A percentile compares a stretch with the other conserved stretches of the same genome.
These are phyloP conservation scores for Gigaspora rosea DNA, from an alignment of 192 early-diverging fungal genomes.

Conservation along the genomic window DNA sequence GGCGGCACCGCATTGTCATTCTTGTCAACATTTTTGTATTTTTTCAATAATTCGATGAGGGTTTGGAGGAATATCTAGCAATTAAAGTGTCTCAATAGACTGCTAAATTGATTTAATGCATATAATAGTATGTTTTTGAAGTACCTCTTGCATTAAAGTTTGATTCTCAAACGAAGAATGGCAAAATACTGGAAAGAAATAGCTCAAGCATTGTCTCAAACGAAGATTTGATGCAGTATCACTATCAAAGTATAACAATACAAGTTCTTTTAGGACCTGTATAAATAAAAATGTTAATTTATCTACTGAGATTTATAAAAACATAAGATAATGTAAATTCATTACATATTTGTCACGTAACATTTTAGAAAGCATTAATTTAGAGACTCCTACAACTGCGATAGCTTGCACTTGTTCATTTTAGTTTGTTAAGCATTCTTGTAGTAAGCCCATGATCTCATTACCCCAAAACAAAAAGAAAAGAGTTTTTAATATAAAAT, in stretches of 20 bases:
- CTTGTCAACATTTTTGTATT: constrained; percentile 37
- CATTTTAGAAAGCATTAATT: no score
- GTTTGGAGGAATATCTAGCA: constrained; percentile 41
- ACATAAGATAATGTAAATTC: background rate
- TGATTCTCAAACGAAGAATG: no score
- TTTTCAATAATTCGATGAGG: constrained; percentile 39
- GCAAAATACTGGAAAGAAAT: no score
- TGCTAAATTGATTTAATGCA: constrained; percentile 56
- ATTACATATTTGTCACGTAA: no score
- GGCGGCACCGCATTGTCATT: constrained; percentile 56
- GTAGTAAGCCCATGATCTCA: no score
- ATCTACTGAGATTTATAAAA: background rate
- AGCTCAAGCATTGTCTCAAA: constrained; percentile 71
- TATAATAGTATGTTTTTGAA: no score
- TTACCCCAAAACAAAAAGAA: no score
- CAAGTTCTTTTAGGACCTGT: constrained; percentile 70
- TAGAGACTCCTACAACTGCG: no score
- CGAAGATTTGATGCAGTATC: constrained; percentile 64
- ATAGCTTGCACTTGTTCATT: constrained; percentile 67
- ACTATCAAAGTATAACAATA: constrained; percentile 85
- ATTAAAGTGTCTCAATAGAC: constrained; percentile 23
- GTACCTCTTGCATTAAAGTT: no score
- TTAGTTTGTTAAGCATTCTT: constrained; percentile 68
- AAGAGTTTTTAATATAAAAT: no score
- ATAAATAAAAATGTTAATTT: constrained; percentile 5